phyloP scores from a whole-genome alignment of 805 yeast species.

The Metschnikowia chrysomelidarum region DNA sequence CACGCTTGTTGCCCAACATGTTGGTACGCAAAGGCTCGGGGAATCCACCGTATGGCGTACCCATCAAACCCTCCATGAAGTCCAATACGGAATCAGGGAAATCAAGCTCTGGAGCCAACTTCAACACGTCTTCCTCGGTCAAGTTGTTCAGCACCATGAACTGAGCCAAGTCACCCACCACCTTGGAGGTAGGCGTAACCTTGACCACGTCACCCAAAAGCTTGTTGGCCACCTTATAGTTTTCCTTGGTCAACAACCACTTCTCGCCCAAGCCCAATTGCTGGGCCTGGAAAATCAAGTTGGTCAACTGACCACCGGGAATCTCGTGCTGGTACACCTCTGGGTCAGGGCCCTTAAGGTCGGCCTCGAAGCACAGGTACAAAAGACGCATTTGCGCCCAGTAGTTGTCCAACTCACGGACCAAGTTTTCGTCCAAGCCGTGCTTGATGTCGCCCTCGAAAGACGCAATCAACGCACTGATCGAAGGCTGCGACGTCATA shows the following conservation, averaged over 20 bases:
- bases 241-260: slow-evolving; percentile 95
- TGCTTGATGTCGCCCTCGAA: slow-evolving; percentile 82
- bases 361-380: slow-evolving; percentile 97
- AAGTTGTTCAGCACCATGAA: slow-evolving; percentile 97
- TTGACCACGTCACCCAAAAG: slow-evolving; percentile 95
- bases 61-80: slow-evolving; percentile 98
- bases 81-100: slow-evolving; percentile 99
- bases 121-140: slow-evolving; percentile 77
- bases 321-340: slow-evolving; percentile 98
- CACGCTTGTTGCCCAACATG: slow-evolving; percentile 87
- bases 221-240: slow-evolving; percentile 87
- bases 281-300: slow-evolving; percentile 97
- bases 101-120: slow-evolving; percentile 86
- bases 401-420: slow-evolving; percentile 85
- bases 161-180: slow-evolving; percentile 99
- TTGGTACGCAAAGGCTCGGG: slow-evolving; percentile 97
- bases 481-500: slow-evolving; percentile 96
- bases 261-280: slow-evolving; percentile 96
- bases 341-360: slow-evolving; percentile 98
- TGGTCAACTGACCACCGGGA: slow-evolving; percentile 99
- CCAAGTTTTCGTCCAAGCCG: slow-evolving; percentile 62
- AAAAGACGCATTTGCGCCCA: slow-evolving; percentile 99
- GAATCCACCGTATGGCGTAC: slow-evolving; percentile 99
- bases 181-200: slow-evolving; percentile 99
- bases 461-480: slow-evolving; percentile 89